Base-by-base conservation (phyloP, 495 filamentous ascomycete species). In the Penicillium chermesinum region DNA sequence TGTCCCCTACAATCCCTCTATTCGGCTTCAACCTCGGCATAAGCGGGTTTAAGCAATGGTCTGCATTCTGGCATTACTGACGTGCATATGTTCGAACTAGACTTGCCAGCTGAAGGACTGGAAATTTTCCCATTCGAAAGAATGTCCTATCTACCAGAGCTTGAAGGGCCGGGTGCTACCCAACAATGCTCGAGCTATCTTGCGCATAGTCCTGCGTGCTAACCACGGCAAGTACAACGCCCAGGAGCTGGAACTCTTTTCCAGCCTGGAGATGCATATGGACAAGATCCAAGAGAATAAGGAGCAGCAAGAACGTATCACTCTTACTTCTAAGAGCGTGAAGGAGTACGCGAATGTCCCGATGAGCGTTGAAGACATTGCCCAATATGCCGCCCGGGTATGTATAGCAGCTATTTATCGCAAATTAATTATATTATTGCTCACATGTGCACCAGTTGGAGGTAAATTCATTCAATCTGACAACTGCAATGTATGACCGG, bases 91-190 rank as follows among this genome's bases (percentile, higher is more conserved):
- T 41, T 43, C 17, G 8, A 9, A 14, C n/a, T 35, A 87, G 84
- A 56, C 59, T 2, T 88, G 84, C 55, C 84, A 87, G 69, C 55
- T 66, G 12, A 69, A 67, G 45, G 73, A 83, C 33, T 88, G 83
- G 84, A 78, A 74, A 42, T 63, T 69, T 16, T 59, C 64, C 5
- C 84, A 88, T 63, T 79, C 78, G 32, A 54, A 70, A 41, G 82
- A 86, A 68, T 88, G 84, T 57, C 52, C 68, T 7, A 69, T 78
- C 7, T 80, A 75, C 53, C 52, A 65, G 18, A 63, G 57, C 16
- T 64, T 79, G 7, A 58, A 66, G 18, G 77, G 78, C 12, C 62
- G 65, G 13, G 59, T 77, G 18, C 62, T 84, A 8, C 82, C 81
- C 0, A 80, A 71, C 45, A 74, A 76, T 56, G 79, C 75, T 4